Evolutionary conservation across 2,329 filamentous ascomycete genomes (phyloP).

Genomic region (Pseudopyricularia cyperi): DNA sequence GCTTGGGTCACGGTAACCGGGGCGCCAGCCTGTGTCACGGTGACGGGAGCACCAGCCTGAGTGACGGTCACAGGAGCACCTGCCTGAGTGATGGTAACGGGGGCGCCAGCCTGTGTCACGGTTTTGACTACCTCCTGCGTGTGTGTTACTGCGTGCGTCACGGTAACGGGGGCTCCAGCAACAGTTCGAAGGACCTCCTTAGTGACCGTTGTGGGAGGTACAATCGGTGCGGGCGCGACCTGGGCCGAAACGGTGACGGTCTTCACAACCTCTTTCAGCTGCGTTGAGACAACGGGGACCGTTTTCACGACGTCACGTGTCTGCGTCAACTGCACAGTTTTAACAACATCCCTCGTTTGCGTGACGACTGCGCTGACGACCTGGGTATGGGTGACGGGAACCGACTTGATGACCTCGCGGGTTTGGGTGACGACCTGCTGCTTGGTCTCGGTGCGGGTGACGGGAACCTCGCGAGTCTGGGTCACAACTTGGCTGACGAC

Average conservation of each 20-base stretch:
- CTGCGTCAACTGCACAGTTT: neutral
- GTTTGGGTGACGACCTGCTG: neutral
- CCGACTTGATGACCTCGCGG: neutral
- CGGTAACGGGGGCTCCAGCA: neutral
- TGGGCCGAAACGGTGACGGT: neutral
- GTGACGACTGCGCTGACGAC: neutral
- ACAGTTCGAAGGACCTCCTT: neutral
- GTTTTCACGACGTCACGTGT: neutral
- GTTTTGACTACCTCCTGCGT: neutral
- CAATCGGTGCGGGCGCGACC: neutral
- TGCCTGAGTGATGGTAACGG: neutral
- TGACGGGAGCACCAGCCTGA: neutral
- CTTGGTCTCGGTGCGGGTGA: neutral
- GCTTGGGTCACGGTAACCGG: neutral
- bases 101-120: neutral
- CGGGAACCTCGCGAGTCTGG: neutral
- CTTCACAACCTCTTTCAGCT: neutral
- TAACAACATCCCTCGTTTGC: neutral
- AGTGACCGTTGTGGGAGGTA: neutral
- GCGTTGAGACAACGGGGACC: neutral
- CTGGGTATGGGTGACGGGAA: neutral
- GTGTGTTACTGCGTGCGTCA: neutral
- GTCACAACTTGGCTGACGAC: neutral
- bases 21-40: neutral
- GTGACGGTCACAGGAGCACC: no score